These are phyloP conservation scores for Hyphopichia fennica DNA, from an alignment of 1,139 yeast genomes.

Conservation along the genomic window DNA sequence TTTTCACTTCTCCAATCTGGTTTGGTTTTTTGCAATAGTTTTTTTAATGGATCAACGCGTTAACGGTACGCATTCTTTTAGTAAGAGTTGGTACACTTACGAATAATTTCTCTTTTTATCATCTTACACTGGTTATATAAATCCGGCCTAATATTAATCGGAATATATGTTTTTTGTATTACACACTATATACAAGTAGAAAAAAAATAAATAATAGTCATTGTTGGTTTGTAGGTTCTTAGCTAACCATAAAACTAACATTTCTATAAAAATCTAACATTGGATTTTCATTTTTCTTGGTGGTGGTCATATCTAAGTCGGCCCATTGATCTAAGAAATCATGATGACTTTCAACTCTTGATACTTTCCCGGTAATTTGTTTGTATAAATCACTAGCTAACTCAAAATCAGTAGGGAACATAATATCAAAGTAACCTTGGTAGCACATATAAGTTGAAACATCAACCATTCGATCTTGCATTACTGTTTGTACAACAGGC, in stretches of 20 bases:
- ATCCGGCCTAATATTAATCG: not conserved
- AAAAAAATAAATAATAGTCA: not conserved
- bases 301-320: constrained; percentile 63
- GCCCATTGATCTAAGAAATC: constrained; percentile 75
- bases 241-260: constrained; percentile 69
- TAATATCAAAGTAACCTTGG: constrained; percentile 83
- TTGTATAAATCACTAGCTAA: constrained; percentile 62
- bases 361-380: constrained; percentile 62
- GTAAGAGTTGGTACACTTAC: too few relatives aligned
- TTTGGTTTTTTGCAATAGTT: too few relatives aligned
- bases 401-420: constrained; percentile 81
- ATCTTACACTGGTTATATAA: not conserved
- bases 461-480: constrained; percentile 67
- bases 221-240: not conserved
- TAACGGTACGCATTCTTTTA: too few relatives aligned
- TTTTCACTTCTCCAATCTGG: not conserved
- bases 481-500: constrained; percentile 83
- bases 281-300: constrained; percentile 84
- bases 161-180: not conserved
- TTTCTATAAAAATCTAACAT: constrained; percentile 77
- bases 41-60: too few relatives aligned
- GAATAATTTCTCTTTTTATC: not conserved
- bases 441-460: constrained; percentile 74
- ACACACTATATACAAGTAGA: not conserved
- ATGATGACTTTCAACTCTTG: constrained; percentile 57